Conservation (phyloP, 192 early-diverging fungal species). For the Geranomyces michiganensis region DNA sequence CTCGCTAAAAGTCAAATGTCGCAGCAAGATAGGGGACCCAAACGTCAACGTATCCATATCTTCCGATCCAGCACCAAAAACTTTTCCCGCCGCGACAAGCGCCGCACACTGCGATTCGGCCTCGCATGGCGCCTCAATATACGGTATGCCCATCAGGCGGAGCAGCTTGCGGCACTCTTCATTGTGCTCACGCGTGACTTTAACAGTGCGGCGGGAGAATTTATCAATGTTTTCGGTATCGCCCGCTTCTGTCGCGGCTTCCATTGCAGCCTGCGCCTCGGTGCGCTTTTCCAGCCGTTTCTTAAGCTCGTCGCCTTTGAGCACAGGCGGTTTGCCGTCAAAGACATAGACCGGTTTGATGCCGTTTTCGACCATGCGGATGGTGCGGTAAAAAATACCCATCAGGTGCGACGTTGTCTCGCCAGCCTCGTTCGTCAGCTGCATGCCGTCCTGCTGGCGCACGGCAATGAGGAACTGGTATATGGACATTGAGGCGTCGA, state of each 20-base stretch:
- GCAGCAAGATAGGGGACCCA: conserved; percentile 82
- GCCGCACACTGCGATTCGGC: conserved; percentile 98
- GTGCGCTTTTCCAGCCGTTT: conserved; percentile 52
- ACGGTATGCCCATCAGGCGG: conserved; percentile 91
- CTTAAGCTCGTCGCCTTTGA: conserved; percentile 84
- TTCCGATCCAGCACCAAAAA: conserved; percentile 94
- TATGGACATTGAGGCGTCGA: conserved; percentile 96
- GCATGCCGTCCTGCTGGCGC: conserved; percentile 80
- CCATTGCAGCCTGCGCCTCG: conserved; percentile 50
- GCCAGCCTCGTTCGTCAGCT: conserved; percentile 85
- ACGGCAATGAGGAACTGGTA: conserved; percentile 99
- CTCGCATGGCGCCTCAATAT: conserved; percentile 92
- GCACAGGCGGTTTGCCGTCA: conserved; percentile 92
- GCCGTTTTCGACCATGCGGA: conserved; percentile 95
- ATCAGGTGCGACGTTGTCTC: conserved; percentile 96
- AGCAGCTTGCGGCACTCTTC: conserved; percentile 88
- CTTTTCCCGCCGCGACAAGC: conserved; percentile 81
- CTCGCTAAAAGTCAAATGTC: conserved; percentile 93
- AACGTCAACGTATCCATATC: conserved; percentile 99
- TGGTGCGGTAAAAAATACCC: conserved; percentile 95
- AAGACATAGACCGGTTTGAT: conserved; percentile 98
- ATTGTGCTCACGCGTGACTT: conserved; percentile 93
- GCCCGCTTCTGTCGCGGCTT: conserved; percentile 56
- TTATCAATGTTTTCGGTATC: conserved; percentile 81
- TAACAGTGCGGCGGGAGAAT: conserved; percentile 84